Conservation (phyloP, 2,329 filamentous ascomycete genomes). For the Exophiala oligosperma region DNA sequence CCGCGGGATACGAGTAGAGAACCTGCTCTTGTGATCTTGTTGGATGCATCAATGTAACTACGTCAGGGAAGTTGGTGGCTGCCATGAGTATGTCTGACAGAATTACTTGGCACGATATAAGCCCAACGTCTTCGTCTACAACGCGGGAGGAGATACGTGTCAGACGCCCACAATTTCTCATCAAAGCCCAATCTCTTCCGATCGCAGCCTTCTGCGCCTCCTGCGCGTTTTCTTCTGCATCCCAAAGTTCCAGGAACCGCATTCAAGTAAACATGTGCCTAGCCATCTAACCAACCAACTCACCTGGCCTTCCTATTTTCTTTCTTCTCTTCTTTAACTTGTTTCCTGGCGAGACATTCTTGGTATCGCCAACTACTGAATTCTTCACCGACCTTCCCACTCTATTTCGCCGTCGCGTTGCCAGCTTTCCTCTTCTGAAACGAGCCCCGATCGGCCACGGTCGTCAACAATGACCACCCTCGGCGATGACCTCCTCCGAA, state of each 20-base stretch:
- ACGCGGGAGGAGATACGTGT: not conserved
- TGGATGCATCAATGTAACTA: not conserved
- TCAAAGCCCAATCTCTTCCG: not conserved
- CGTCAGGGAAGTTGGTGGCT: not conserved
- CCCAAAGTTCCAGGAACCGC: not conserved
- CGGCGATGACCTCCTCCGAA: constrained; percentile 90
- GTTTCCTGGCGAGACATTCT: not conserved
- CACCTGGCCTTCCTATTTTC: constrained; percentile 1
- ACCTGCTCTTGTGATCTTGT: too few relatives aligned
- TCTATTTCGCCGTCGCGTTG: constrained; percentile 2
- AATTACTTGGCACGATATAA: not conserved
- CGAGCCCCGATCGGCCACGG: constrained; percentile 13
- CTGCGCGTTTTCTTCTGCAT: constrained; percentile 7
- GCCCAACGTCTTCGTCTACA: not conserved
- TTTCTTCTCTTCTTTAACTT: not conserved
- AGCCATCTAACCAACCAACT: constrained; percentile 13
- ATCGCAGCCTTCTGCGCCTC: constrained; percentile 4
- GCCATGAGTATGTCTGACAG: not conserved
- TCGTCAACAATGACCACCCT: constrained; percentile 74
- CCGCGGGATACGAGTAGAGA: too few relatives aligned
- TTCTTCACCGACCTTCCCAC: not conserved
- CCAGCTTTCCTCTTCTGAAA: constrained; percentile 18
- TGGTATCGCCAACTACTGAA: not conserved
- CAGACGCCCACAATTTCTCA: not conserved
- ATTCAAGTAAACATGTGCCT: constrained; percentile 21